phyloP scores from a whole-genome alignment of 768 basidiomycete genomes.

The Mycena olivaceomarginata region DNA sequence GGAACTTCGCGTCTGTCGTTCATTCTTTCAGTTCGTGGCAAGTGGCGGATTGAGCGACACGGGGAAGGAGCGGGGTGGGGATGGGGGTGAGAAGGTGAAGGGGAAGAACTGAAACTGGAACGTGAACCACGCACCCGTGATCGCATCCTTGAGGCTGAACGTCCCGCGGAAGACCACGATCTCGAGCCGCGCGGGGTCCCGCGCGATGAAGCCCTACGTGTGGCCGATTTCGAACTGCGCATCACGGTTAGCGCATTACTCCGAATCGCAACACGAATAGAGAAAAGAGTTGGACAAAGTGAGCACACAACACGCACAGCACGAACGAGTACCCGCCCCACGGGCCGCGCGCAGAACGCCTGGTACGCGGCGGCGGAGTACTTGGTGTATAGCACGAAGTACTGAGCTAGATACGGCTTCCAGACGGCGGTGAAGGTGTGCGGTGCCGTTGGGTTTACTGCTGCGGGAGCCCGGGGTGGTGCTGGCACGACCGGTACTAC shows the following conservation, averaged over 20 bases:
- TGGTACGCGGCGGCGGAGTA: constrained; percentile 73
- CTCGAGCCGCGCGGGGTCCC: constrained; percentile 30
- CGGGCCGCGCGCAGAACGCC: constrained; percentile 65
- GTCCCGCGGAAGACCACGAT: constrained; percentile 50
- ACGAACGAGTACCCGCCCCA: constrained; percentile 66
- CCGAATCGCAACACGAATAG: no score
- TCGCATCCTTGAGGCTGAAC: constrained; percentile 18
- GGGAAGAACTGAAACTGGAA: no score
- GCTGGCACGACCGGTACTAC: no score
- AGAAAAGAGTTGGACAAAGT: no score
- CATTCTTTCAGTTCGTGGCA: no score
- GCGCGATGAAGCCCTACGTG: constrained; percentile 48
- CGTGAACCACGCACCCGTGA: background rate
- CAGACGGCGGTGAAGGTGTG: no score
- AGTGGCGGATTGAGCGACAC: no score
- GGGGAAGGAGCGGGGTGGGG: no score
- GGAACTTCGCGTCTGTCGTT: background rate
- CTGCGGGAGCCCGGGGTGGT: no score
- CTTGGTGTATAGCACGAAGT: constrained; percentile 67
- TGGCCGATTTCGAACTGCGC: constrained; percentile 15
- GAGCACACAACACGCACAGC: constrained; percentile 52
- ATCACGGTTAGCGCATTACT: background rate
- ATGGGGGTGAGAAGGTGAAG: no score
- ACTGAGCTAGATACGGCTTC: constrained; percentile 58
- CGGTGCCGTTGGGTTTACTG: no score